Base-by-base conservation (phyloP, 2,329 filamentous ascomycete species). In the Penicillium sp. region DNA sequence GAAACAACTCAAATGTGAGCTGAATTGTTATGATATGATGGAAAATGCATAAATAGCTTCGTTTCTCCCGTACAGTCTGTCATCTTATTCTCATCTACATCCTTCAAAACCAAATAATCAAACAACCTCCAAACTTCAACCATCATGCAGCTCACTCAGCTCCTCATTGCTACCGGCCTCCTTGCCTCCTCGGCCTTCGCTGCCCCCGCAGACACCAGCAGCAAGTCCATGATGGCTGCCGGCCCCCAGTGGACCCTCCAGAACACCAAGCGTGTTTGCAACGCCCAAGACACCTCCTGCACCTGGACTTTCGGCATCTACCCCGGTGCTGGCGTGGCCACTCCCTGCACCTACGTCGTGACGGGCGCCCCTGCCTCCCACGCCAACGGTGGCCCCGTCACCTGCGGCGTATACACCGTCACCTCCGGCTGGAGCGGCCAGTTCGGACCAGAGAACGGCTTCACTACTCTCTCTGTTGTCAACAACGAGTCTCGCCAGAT, bases 391-490 rank as follows among this genome's bases (percentile, higher is more conserved):
- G 76, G 74, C 17, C 73, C 77, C 42, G 60, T 67, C 55, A 72
- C 61, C 47, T 84, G 80, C 73, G 82, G 81, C 37, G 65, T 64
- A 55, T 84, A 75, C 75, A 80, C 75, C 59, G 63, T 84, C 65
- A 80, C 78, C 48, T 78, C 78, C 2, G 79, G 80, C 72, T 84
- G 82, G 82, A 81, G 77, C 67, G 81, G 76, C 66, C 77, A 82
- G 64, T 84, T 84, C 60, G 82, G 81, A 47, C 55, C 70, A 12
- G 77, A 69, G 58, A 72, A 79, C 26, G 82, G 80, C 61, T 84
- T 84, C 75, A 84, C 81, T 25, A 82, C 79, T 22, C 70, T 84
- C 28, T 73, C 78, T 19, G 77, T 84, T 50, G 75, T 78, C 44
- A 72, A 82, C 69, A 70, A 73, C 59, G 70, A 69, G 45, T 71